These are phyloP conservation scores for Neoboletus subvelutipes DNA, from an alignment of 768 basidiomycete species.

Conservation along the genomic window DNA sequence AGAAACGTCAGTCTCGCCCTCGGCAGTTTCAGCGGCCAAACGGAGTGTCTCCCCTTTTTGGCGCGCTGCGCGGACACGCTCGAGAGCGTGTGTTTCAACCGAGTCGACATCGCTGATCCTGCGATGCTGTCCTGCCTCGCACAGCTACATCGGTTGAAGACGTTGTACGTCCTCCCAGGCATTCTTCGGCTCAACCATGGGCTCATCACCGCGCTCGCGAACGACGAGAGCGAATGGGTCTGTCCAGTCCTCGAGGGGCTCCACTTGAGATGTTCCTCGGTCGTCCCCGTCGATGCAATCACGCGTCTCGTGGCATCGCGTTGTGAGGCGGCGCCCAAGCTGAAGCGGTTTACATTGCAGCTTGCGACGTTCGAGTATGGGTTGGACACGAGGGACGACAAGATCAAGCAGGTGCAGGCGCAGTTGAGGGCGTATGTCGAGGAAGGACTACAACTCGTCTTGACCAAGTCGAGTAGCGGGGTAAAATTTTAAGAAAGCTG, in stretches of 20 bases:
- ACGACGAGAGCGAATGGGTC: conserved; percentile 1
- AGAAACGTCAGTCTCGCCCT: conserved; percentile 31
- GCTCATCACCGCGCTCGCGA: conserved; percentile 24
- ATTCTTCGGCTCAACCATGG: conserved; percentile 34
- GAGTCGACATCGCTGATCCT: conserved; percentile 24
- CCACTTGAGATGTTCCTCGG: conserved; percentile 26
- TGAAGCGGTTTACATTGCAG: conserved; percentile 25
- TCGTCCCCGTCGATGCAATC: conserved; percentile 24
- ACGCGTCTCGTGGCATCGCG: conserved; percentile 28
- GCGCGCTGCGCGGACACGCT: conserved; percentile 29
- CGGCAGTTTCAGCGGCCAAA: conserved; percentile 25
- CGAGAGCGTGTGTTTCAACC: conserved; percentile 24
- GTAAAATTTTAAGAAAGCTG: neutral
- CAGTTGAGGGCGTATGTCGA: conserved; percentile 21
- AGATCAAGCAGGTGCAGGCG: conserved; percentile 18
- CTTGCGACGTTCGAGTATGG: conserved; percentile 32
- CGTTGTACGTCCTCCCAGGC: conserved; percentile 25
- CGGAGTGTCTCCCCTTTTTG: conserved; percentile 30
- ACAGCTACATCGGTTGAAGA: conserved; percentile 19
- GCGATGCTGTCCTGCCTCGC: conserved; percentile 21
- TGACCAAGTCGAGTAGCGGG: conserved; percentile 24
- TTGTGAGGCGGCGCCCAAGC: conserved; percentile 3
- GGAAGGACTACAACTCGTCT: conserved; percentile 19
- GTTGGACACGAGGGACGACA: conserved; percentile 28
- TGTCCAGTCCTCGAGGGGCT: conserved; percentile 28